Evolutionary conservation across 176 grass and related monocot species (phyloP), one percentile per base, ranked within the genome.

Genomic region (Oryza brachyantha): DNA sequence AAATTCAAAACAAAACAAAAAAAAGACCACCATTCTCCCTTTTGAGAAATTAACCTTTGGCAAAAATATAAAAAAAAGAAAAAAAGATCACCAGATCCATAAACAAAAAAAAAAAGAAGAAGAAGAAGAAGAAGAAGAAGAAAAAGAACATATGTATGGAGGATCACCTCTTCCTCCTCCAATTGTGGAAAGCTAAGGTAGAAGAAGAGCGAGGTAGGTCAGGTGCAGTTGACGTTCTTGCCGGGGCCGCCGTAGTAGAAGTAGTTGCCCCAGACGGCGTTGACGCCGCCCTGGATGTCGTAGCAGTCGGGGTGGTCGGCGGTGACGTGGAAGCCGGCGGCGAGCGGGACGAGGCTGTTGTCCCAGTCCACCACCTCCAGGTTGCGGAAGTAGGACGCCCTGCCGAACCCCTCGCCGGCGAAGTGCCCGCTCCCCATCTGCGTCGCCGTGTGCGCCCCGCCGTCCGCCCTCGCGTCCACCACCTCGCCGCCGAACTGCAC

Each of bases 371-470:
- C 94, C 50, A 90, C 87, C 80, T 97, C 91, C 25, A 97, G 82
- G 78, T 97, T 97, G 3, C 94, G 84, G 76, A 97, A 97, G 81
- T 97, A 97, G 31, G 94, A 86, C 2, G 94, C 85, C 28, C 48
- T 34, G 39, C 91, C 86, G 74, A 97, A 93, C 0, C 86, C 94
- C 21, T 97, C 88, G 0, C 76, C 68, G 27, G 91, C 64, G 76
- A 91, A 93, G 86, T 91, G 94, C 0, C 94, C 94, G 36, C 91
- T 93, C 19, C 94, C 94, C 94, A 97, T 97, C 83, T 97, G 91
- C 58, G 94, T 97, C 1, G 80, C 76, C 48, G 94, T 93, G 86
- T 97, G 91, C 29, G 81, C 32, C 1, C 88, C 38, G 0, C 88
- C 94, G 5, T 79, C 78, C 28, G 81, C 69, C n/a, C 70, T 70